Conservation (phyloP, 2,329 filamentous ascomycete species). For the Aspergillus sp. region DNA sequence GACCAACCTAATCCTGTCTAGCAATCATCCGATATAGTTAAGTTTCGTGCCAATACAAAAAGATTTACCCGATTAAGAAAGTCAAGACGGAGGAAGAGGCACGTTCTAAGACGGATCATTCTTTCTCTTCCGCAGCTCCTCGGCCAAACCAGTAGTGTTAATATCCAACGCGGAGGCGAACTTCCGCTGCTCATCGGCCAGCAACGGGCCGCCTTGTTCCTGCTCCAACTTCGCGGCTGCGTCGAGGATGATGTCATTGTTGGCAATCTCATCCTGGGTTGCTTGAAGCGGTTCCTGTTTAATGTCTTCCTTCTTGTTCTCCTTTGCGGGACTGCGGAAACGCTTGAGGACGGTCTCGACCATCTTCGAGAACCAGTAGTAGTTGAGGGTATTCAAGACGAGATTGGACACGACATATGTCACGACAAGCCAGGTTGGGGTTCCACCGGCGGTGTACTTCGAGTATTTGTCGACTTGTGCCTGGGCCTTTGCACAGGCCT, state of each 20-base stretch:
- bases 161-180: slow-evolving; percentile 37
- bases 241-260: slow-evolving; percentile 22
- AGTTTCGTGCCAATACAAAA: too few relatives aligned
- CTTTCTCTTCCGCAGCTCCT: slow-evolving; percentile 61
- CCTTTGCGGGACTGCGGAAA: slow-evolving; percentile 40
- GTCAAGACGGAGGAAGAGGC: slow-evolving; percentile 3
- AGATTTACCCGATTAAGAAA: neutral
- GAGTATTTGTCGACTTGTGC: slow-evolving; percentile 45
- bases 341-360: slow-evolving; percentile 56
- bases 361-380: slow-evolving; percentile 62
- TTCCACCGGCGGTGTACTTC: slow-evolving; percentile 25
- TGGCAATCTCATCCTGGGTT: slow-evolving; percentile 19
- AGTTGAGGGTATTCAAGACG: slow-evolving; percentile 54
- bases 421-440: slow-evolving; percentile 52
- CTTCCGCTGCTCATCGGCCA: slow-evolving; percentile 17
- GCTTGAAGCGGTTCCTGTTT: slow-evolving; percentile 8
- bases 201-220: slow-evolving; percentile 22
- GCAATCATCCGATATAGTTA: too few relatives aligned
- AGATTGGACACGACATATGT: slow-evolving; percentile 53
- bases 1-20: too few relatives aligned
- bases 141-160: slow-evolving; percentile 61
- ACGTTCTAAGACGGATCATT: slow-evolving; percentile 11
- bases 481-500: slow-evolving; percentile 33
- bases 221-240: slow-evolving; percentile 22
- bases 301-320: slow-evolving; percentile 17